Conservation (phyloP, 2,329 filamentous ascomycete genomes). For the Clonostachys solani region DNA sequence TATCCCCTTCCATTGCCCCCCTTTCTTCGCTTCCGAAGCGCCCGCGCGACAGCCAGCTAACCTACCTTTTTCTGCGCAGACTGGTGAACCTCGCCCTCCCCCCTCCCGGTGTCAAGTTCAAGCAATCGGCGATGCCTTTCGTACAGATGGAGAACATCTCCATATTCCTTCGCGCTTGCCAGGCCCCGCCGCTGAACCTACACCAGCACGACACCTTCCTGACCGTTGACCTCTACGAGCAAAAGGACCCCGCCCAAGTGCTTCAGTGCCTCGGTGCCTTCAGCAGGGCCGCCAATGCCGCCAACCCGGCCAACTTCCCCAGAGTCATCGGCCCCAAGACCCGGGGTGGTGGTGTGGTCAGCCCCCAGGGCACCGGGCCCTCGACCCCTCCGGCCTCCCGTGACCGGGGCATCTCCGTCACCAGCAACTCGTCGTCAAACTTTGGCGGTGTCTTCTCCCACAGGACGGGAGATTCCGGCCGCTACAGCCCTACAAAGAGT, state of each 20-base stretch:
- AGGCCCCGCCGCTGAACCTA: constrained; percentile 78
- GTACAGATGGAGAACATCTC: constrained; percentile 99
- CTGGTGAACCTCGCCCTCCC: constrained; percentile 78
- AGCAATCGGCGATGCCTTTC: constrained; percentile 91
- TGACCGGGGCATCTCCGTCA: constrained; percentile 46
- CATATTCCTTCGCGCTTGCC: constrained; percentile 86
- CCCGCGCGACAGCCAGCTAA: too few relatives aligned
- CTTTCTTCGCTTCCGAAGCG: not conserved
- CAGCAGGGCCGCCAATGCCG: constrained; percentile 75
- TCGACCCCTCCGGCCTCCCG: constrained; percentile 24
- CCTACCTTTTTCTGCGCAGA: constrained; percentile 36
- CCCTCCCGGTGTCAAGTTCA: constrained; percentile 80
- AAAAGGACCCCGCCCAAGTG: constrained; percentile 94
- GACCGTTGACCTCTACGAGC: constrained; percentile 93
- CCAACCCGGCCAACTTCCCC: constrained; percentile 72
- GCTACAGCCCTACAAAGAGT: constrained; percentile 60
- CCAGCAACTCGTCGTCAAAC: constrained; percentile 53
- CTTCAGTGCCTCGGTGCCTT: constrained; percentile 90
- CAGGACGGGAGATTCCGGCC: constrained; percentile 51
- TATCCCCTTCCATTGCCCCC: not conserved
- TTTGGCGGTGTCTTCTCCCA: constrained; percentile 38
- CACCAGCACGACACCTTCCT: constrained; percentile 94
- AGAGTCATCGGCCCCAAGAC: constrained; percentile 65
- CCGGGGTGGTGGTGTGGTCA: constrained; percentile 50
- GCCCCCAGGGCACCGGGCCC: constrained; percentile 60